Percentiles rank a stretch among this genome's conserved stretches.
Evolutionary conservation across 176 grass and related monocot genomes (phyloP).

Genomic region (Ampelocalamus luodianensis): DNA sequence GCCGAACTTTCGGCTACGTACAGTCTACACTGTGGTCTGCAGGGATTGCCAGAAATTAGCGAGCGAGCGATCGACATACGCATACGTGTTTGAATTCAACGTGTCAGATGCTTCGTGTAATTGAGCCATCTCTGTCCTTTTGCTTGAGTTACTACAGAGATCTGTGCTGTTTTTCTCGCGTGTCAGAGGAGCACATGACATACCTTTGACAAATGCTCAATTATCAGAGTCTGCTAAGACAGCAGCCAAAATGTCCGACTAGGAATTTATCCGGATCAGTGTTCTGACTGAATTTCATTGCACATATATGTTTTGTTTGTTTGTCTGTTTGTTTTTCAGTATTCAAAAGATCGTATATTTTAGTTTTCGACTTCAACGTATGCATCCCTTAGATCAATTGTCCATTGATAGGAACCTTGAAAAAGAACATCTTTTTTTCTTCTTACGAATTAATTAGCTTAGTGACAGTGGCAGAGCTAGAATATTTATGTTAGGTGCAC

Average conservation of each 20-base stretch:
- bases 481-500: too few relatives aligned
- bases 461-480: too few relatives aligned
- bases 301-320: background rate
- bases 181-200: slow-evolving; percentile 35
- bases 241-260: background rate
- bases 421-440: background rate
- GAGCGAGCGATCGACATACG: background rate
- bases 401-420: background rate
- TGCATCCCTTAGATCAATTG: background rate
- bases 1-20: background rate
- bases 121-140: background rate
- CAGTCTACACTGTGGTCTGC: background rate
- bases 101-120: slow-evolving; percentile 11
- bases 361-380: background rate
- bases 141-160: background rate
- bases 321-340: background rate
- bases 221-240: background rate
- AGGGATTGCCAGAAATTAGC: background rate
- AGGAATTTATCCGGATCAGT: background rate
- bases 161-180: background rate
- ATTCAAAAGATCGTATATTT: background rate
- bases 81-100: background rate
- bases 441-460: background rate
- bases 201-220: slow-evolving; percentile 15
- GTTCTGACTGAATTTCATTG: slow-evolving; percentile 16